Base-by-base conservation (phyloP, 345 rosid genomes). In the Moricandia arvensis region DNA sequence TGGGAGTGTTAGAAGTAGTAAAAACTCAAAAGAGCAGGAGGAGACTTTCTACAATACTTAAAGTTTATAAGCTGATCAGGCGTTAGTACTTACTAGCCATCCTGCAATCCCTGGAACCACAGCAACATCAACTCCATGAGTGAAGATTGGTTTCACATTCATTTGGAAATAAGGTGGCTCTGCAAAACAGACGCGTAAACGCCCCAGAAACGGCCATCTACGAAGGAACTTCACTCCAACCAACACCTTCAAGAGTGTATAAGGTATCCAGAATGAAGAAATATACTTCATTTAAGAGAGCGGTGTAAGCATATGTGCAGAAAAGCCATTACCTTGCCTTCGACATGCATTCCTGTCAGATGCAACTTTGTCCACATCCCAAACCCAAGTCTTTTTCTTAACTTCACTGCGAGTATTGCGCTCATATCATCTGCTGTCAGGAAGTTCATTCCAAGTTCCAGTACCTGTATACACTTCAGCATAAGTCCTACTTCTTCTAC, bases 121-220 rank as follows among this genome's bases (percentile, higher is more conserved):
- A 30, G 98, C 78, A 60, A 92, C 96, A 81, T 95, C 93, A 67
- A 95, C 74, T 64, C 99, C 98, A 63, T 82, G 93, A 26, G 88
- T 80, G 70, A 78, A 83, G 64, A 95, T 33, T 35, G 99, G 98
- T 80, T 90, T 95, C 55, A 90, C 97, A 26, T 89, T 88, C 96
- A 92, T 88, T 77, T 95, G 99, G 76, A 92, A 93, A 79, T 90
- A 90, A 24, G 99, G 99, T 29, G 98, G 98, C 86, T 92, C 99
- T 24, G 87, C 87, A 80, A 92, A 95, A 87, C 99, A 95, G 55
- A 95, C 85, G 29, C 96, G 86, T 80, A 95, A 60, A 57, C 99
- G 97, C 53, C 91, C 88, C 63, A 95, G 68, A 75, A 89, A 95
- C 74, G 99, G 99, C 99, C 99, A 95, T 2, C 80, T 70, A 8